Percentiles rank a stretch among this genome's conserved stretches.
phyloP scores from a whole-genome alignment of 345 rosid species.

The Trapa incisa region DNA sequence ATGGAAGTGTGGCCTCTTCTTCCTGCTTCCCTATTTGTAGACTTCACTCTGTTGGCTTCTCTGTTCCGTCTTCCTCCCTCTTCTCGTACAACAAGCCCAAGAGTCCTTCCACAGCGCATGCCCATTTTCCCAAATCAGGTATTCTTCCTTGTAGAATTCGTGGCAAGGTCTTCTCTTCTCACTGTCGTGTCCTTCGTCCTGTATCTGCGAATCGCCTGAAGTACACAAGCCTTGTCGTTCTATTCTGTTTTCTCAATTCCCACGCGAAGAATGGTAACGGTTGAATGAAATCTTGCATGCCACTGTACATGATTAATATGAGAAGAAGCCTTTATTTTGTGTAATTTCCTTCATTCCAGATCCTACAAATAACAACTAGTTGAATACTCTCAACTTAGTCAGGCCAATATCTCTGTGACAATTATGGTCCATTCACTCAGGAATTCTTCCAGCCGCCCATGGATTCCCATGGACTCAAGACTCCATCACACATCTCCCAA shows the following conservation, averaged over 20 bases:
- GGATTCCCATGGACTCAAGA: slow-evolving; percentile 49
- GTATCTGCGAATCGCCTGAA: background rate
- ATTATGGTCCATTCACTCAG: slow-evolving; percentile 7
- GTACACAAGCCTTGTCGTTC: background rate
- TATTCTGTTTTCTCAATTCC: background rate
- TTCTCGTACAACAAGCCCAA: slow-evolving; percentile 1
- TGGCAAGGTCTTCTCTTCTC: background rate
- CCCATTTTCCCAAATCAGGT: slow-evolving; percentile 35
- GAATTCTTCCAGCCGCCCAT: slow-evolving; percentile 25
- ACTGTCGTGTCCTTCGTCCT: background rate
- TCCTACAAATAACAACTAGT: background rate
- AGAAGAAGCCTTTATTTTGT: background rate
- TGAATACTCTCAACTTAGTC: background rate
- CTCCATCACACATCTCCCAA: slow-evolving; percentile 19
- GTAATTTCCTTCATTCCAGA: background rate
- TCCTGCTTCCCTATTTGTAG: background rate
- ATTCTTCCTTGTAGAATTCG: slow-evolving; percentile 1
- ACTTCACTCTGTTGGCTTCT: background rate
- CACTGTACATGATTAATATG: background rate
- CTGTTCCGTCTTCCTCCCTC: background rate
- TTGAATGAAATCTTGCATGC: background rate
- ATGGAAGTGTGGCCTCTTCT: background rate
- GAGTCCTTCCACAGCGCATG: slow-evolving; percentile 5
- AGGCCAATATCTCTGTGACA: background rate
- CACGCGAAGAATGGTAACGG: background rate